These are phyloP conservation scores for Ascobolus immersus DNA, from an alignment of 495 filamentous ascomycete genomes.

Conservation along the genomic window DNA sequence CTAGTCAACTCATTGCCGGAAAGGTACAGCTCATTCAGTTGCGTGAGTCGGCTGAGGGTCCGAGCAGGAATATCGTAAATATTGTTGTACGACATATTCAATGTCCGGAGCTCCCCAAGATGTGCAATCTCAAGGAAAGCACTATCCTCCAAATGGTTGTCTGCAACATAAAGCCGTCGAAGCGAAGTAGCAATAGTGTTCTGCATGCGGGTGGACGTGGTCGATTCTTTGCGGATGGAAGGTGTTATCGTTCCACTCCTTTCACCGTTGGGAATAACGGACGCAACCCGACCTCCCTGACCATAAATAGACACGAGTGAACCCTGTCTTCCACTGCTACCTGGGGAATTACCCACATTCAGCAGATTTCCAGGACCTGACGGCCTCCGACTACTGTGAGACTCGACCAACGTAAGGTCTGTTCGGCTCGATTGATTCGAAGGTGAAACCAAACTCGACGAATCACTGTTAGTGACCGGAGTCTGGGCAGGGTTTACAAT, in stretches of 20 bases:
- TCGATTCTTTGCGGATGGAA: constrained; percentile 55
- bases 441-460: constrained; percentile 21
- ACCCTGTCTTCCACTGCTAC: constrained; percentile 38
- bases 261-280: constrained; percentile 51
- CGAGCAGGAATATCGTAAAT: constrained; percentile 76
- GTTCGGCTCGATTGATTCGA: not conserved
- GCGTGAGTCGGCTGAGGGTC: constrained; percentile 62
- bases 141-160: constrained; percentile 82
- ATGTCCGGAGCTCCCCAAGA: constrained; percentile 56
- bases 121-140: constrained; percentile 72
- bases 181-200: constrained; percentile 71
- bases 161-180: constrained; percentile 61
- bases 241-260: no score
- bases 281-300: constrained; percentile 54
- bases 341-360: constrained; percentile 48
- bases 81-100: constrained; percentile 90
- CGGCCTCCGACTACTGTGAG: constrained; percentile 39
- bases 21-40: constrained; percentile 74
- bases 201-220: constrained; percentile 42
- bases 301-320: constrained; percentile 61
- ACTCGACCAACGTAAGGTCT: constrained; percentile 45
- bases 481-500: constrained; percentile 33
- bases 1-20: constrained; percentile 85
- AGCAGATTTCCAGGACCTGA: constrained; percentile 62
- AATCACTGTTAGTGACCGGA: constrained; percentile 36